Percentiles rank a stretch among this genome's conserved stretches.
Evolutionary conservation across 2,329 filamentous ascomycete species (phyloP).

Genomic region (Tolypocladium pustulatum): DNA sequence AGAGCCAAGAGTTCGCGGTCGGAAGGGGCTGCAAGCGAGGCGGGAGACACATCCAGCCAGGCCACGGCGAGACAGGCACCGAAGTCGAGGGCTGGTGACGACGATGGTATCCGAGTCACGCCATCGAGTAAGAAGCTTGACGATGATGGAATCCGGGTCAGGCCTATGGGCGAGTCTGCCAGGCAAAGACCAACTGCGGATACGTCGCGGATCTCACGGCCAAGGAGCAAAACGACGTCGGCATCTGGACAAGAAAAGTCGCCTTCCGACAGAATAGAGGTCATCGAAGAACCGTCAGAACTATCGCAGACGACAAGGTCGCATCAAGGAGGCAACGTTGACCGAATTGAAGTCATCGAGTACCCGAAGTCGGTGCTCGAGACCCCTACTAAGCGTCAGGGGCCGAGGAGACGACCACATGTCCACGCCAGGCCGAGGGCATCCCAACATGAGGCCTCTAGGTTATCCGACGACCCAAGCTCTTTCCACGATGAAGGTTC

Average conservation of each 20-base stretch:
- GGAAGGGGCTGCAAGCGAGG: constrained; percentile 15
- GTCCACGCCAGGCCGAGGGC: constrained; percentile 16
- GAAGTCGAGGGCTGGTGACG: constrained; percentile 13
- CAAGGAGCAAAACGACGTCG: constrained; percentile 17
- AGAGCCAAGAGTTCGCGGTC: constrained; percentile 14
- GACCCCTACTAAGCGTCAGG: constrained; percentile 27
- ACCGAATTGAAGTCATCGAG: constrained; percentile 21
- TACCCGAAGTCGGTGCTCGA: constrained; percentile 24
- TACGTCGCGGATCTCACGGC: constrained; percentile 12
- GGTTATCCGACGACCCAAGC: constrained; percentile 16
- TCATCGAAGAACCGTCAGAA: constrained; percentile 12
- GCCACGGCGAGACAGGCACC: constrained; percentile 14
- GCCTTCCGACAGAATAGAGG: constrained; percentile 17
- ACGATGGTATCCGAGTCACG: constrained; percentile 34
- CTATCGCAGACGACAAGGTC: constrained; percentile 6
- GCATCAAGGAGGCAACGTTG: constrained; percentile 8
- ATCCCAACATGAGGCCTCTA: constrained; percentile 9
- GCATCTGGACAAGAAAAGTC: constrained; percentile 9
- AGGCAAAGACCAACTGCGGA: constrained; percentile 2
- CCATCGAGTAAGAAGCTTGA: constrained; percentile 22
- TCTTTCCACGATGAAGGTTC: constrained; percentile 17
- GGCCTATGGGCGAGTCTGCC: constrained; percentile 16
- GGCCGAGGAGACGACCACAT: constrained; percentile 14
- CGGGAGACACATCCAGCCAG: constrained; percentile 15
- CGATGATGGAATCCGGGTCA: constrained; percentile 20